These are phyloP conservation scores for Kodamaea arcana DNA, from an alignment of 1,139 yeast species.

Conservation along the genomic window DNA sequence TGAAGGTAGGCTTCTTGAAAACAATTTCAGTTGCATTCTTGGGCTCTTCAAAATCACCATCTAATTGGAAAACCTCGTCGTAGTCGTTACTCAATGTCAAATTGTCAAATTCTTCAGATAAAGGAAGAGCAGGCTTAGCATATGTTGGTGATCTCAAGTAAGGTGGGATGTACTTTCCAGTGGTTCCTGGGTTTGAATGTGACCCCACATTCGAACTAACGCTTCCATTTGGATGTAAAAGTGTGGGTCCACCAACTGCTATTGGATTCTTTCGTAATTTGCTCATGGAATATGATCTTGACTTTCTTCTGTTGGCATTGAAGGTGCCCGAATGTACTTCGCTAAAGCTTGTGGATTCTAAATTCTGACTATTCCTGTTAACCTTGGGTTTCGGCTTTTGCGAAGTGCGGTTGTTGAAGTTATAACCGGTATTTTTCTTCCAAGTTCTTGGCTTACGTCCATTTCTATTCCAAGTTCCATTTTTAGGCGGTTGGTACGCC, in stretches of 20 bases:
- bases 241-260: conserved; percentile 4
- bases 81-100: conserved; percentile 27
- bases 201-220: background rate
- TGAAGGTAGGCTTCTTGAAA: conserved; percentile 13
- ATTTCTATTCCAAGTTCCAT: conserved; percentile 25
- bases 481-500: conserved; percentile 2
- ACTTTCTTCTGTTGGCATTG: conserved; percentile 12
- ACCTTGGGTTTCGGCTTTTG: conserved; percentile 10
- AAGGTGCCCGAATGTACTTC: background rate
- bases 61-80: conserved; percentile 45
- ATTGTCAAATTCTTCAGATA: conserved; percentile 38
- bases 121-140: conserved; percentile 33
- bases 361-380: conserved; percentile 11
- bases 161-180: conserved; percentile 45
- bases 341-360: conserved; percentile 3
- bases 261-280: conserved; percentile 16
- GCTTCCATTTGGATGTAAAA: conserved; percentile 7
- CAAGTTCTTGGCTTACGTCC: conserved; percentile 27
- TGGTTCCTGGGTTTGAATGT: conserved; percentile 1
- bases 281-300: conserved; percentile 31
- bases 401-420: conserved; percentile 4
- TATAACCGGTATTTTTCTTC: conserved; percentile 20
- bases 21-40: conserved; percentile 6
- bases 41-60: conserved; percentile 35
- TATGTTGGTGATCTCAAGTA: conserved; percentile 39